These are phyloP conservation scores for Spathaspora hagerdaliae DNA, from an alignment of 805 yeast genomes.

Conservation along the genomic window DNA sequence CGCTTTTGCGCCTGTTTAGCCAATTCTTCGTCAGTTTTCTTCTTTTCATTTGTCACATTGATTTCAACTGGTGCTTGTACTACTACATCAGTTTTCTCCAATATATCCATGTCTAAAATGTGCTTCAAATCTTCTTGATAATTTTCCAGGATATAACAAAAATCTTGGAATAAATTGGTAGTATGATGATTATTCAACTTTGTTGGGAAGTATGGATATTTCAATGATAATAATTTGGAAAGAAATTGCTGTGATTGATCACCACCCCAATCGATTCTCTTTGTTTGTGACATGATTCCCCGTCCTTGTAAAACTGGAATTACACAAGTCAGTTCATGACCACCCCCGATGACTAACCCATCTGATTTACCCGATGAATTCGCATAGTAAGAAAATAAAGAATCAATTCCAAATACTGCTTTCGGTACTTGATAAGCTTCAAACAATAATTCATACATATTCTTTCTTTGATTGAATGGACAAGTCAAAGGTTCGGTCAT, in stretches of 20 bases:
- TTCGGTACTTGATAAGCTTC: slow-evolving; percentile 78
- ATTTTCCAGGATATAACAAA: slow-evolving; percentile 70
- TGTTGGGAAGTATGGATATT: slow-evolving; percentile 89
- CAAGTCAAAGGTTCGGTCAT: slow-evolving; percentile 76
- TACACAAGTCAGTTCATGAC: slow-evolving; percentile 76
- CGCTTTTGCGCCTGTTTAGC: slow-evolving; percentile 73
- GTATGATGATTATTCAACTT: slow-evolving; percentile 62
- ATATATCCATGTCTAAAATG: slow-evolving; percentile 54
- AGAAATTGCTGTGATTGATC: slow-evolving; percentile 63
- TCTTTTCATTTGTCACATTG: slow-evolving; percentile 57
- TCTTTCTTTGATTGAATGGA: slow-evolving; percentile 64
- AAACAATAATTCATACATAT: slow-evolving; percentile 77
- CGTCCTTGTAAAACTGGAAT: slow-evolving; percentile 76
- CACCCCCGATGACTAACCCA: slow-evolving; percentile 81
- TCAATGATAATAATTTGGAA: slow-evolving; percentile 60
- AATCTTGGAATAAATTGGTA: slow-evolving; percentile 64
- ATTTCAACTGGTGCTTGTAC: slow-evolving; percentile 75
- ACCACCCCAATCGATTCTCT: slow-evolving; percentile 92
- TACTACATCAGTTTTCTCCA: slow-evolving; percentile 69
- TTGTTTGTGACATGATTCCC: slow-evolving; percentile 63
- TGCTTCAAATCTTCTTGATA: slow-evolving; percentile 60
- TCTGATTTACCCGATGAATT: slow-evolving; percentile 39
- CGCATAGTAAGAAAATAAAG: slow-evolving; percentile 70
- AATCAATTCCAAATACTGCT: slow-evolving; percentile 78
- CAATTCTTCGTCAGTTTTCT: slow-evolving; percentile 81